Evolutionary conservation across 371 early-diverging fungal species (phyloP).

Genomic region (Mucor irregularis): DNA sequence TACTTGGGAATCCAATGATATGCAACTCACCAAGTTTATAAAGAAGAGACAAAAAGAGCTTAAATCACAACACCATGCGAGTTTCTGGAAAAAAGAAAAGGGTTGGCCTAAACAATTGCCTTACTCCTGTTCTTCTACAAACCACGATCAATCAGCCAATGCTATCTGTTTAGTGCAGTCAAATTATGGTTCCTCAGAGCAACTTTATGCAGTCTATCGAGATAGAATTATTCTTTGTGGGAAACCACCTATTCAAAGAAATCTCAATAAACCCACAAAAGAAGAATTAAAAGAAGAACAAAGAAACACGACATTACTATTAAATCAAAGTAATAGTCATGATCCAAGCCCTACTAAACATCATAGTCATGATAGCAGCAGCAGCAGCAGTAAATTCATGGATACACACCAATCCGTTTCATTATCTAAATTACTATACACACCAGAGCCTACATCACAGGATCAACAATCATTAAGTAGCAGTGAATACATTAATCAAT

Average conservation of each 20-base stretch:
- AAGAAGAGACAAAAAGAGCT: conserved; percentile 23
- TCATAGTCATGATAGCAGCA: too few species aligned
- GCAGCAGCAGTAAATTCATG: conserved; percentile 8
- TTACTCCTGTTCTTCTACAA: conserved; percentile 47
- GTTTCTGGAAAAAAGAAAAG: conserved; percentile 42
- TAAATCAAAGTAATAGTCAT: too few species aligned
- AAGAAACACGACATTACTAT: conserved; percentile 3
- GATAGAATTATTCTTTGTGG: conserved; percentile 53
- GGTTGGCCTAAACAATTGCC: conserved; percentile 53
- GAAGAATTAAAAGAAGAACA: not conserved
- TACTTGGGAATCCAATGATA: conserved; percentile 52
- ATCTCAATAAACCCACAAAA: not conserved
- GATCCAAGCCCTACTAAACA: not conserved
- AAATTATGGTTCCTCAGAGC: conserved; percentile 46
- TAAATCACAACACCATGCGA: conserved; percentile 1
- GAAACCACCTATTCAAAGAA: not conserved
- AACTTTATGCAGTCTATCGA: conserved; percentile 45
- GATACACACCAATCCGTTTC: conserved; percentile 25
- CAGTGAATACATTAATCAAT: not conserved
- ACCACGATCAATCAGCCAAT: conserved; percentile 55
- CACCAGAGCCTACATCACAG: not conserved
- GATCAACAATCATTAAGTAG: not conserved
- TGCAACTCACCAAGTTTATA: conserved; percentile 41
- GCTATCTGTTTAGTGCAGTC: conserved; percentile 46
- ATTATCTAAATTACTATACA: not conserved